Conservation (phyloP, 2,329 filamentous ascomycete species). For the Exutisphaerella laricina region DNA sequence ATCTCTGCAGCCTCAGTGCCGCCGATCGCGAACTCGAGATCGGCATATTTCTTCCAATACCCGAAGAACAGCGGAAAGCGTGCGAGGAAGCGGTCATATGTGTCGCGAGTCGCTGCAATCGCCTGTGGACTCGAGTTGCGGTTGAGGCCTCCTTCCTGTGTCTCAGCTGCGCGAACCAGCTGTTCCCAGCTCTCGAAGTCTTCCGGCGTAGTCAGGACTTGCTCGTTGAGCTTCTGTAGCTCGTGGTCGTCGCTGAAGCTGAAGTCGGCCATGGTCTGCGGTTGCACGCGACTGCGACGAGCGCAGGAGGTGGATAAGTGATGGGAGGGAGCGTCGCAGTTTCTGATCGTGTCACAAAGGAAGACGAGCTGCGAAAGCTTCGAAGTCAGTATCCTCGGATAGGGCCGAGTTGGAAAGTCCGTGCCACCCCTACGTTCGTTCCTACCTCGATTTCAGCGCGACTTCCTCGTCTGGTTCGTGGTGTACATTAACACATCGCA, state of each 20-base stretch:
- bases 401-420: too few relatives aligned
- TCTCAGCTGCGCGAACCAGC: conserved; percentile 74
- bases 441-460: too few relatives aligned
- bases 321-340: too few relatives aligned
- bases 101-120: conserved; percentile 76
- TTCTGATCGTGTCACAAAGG: not conserved
- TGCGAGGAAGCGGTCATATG: conserved; percentile 86
- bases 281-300: not conserved
- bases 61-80: conserved; percentile 96
- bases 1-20: conserved; percentile 96
- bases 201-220: conserved; percentile 62
- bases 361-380: not conserved
- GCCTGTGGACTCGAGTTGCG: conserved; percentile 94
- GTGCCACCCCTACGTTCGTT: too few relatives aligned
- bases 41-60: conserved; percentile 99
- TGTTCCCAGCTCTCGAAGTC: conserved; percentile 96
- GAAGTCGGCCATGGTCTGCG: conserved; percentile 29
- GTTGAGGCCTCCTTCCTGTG: conserved; percentile 86
- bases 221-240: conserved; percentile 29
- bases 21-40: conserved; percentile 93
- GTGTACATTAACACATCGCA: too few relatives aligned
- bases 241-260: conserved; percentile 29
- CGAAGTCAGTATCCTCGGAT: not conserved
- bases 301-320: not conserved
- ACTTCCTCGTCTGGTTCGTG: too few relatives aligned